A percentile compares a stretch with the other conserved stretches of the same genome.
These are phyloP conservation scores for Alnus rubra DNA, from an alignment of 306 rosid genomes.

Conservation along the genomic window DNA sequence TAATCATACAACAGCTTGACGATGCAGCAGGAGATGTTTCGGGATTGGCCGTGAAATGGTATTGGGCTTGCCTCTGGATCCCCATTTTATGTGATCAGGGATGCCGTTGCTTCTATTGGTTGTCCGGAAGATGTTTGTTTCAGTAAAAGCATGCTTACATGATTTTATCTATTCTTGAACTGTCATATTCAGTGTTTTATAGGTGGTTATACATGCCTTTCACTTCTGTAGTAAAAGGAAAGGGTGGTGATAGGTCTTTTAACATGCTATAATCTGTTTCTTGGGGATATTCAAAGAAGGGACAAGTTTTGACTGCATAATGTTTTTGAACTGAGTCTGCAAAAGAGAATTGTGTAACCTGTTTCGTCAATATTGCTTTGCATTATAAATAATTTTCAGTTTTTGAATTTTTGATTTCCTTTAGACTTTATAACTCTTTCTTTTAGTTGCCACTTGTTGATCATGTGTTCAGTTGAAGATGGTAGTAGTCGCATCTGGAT, in stretches of 20 bases:
- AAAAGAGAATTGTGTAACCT: background rate
- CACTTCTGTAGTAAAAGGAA: background rate
- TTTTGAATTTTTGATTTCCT: background rate
- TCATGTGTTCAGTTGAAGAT: background rate
- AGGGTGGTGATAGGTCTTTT: background rate
- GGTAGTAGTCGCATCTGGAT: background rate
- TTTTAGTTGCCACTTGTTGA: background rate
- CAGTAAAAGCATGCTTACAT: background rate
- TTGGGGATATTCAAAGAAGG: background rate
- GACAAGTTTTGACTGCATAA: background rate
- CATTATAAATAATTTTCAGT: background rate
- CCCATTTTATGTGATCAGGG: background rate
- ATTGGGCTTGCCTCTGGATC: background rate
- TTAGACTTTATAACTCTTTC: background rate
- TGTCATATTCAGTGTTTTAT: background rate
- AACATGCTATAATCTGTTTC: background rate
- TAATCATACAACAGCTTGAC: constrained; percentile 90
- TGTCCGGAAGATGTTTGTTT: background rate
- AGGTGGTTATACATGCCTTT: background rate
- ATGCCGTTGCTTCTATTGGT: background rate
- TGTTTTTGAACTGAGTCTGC: background rate
- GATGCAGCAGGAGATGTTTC: constrained; percentile 97
- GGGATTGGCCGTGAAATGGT: constrained; percentile 95
- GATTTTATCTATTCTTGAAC: background rate
- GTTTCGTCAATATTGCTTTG: background rate